Conservation (phyloP, 2,329 filamentous ascomycete species). For the Sporothrix brunneoviolacea region DNA sequence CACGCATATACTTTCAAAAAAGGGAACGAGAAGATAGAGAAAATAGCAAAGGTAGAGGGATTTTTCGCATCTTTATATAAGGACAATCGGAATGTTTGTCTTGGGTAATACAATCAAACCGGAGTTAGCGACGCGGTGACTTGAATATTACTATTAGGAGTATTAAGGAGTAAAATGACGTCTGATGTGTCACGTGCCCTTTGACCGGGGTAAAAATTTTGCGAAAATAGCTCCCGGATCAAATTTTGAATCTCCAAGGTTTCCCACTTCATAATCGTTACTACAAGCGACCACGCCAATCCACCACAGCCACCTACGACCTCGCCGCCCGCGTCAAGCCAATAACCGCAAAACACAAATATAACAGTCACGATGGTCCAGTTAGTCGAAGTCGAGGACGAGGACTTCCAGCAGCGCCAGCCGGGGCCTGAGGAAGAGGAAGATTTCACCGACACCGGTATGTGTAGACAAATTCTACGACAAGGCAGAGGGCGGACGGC, state of each 20-base stretch:
- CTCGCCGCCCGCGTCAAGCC: background rate
- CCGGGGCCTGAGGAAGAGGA: slow-evolving; percentile 68
- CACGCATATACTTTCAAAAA: no score
- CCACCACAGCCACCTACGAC: background rate
- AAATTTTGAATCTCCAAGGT: background rate
- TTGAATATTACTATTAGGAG: no score
- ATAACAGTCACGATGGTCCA: slow-evolving; percentile 64
- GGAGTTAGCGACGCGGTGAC: background rate
- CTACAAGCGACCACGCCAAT: background rate
- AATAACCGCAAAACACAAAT: background rate
- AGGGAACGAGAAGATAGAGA: no score
- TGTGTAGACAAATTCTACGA: slow-evolving; percentile 1
- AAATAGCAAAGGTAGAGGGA: no score
- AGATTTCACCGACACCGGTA: slow-evolving; percentile 92
- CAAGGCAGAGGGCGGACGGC: background rate
- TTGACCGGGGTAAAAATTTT: slow-evolving; percentile 4
- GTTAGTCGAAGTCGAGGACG: slow-evolving; percentile 93
- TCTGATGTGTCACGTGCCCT: slow-evolving; percentile 9
- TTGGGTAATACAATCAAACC: no score
- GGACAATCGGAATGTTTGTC: no score
- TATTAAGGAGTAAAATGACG: background rate
- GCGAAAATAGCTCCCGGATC: slow-evolving; percentile 2
- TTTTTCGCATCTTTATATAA: no score
- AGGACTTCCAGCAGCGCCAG: slow-evolving; percentile 75
- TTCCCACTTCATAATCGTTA: background rate